Conservation (phyloP, 257 asterid species). For the Ocimum tenuiflorum region DNA sequence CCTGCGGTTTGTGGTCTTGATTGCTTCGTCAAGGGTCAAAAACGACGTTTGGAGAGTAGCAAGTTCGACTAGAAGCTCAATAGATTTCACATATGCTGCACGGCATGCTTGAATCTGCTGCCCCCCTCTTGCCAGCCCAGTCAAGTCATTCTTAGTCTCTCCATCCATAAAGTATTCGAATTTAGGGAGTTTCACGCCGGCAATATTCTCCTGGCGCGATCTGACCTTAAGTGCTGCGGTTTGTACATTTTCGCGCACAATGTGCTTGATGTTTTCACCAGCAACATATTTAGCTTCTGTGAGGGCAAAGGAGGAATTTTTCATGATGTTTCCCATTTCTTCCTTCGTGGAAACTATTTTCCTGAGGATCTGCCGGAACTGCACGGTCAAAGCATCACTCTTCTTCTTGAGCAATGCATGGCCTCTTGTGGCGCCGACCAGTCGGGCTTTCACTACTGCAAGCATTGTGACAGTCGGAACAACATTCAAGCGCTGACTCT, state of each 20-base stretch:
- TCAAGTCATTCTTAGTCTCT: conserved; percentile 40
- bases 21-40: conserved; percentile 53
- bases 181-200: conserved; percentile 52
- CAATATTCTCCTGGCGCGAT: conserved; percentile 41
- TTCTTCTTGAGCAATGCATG: conserved; percentile 54
- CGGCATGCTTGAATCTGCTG: conserved; percentile 50
- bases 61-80: conserved; percentile 51
- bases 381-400: conserved; percentile 49
- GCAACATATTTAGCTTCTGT: conserved; percentile 49
- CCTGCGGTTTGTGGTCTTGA: conserved; percentile 59
- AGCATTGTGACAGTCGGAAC: conserved; percentile 50
- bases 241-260: conserved; percentile 38
- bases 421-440: conserved; percentile 49
- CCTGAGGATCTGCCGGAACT: conserved; percentile 43
- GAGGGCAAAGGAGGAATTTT: conserved; percentile 40
- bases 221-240: conserved; percentile 37
- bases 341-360: conserved; percentile 45
- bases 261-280: conserved; percentile 45
- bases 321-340: conserved; percentile 44
- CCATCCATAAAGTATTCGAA: conserved; percentile 39
- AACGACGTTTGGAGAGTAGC: conserved; percentile 47
- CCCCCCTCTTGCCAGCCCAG: conserved; percentile 54
- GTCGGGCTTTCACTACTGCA: conserved; percentile 46
- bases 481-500: conserved; percentile 43
- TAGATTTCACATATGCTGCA: conserved; percentile 40